A percentile compares a stretch with the other conserved stretches of the same genome.
These are phyloP conservation scores for Trichoderma oligosporum DNA, from an alignment of 2,329 filamentous ascomycete species.

Conservation along the genomic window DNA sequence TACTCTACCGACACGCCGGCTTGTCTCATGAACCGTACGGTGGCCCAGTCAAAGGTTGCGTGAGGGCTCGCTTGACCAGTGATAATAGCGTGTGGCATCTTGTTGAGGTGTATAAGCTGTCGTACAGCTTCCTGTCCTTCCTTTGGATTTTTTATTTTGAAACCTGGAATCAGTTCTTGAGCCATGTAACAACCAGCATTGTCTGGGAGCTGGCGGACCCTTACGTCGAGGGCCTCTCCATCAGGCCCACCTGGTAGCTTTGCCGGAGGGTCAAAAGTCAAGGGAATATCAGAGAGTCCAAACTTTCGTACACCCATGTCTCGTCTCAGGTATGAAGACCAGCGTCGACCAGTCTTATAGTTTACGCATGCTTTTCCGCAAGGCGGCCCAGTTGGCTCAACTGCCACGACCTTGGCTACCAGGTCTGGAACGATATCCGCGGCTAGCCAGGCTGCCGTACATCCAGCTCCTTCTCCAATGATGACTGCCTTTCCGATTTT, in stretches of 20 bases:
- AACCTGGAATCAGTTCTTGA: not conserved
- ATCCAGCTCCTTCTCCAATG: slow-evolving; percentile 49
- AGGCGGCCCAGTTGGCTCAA: slow-evolving; percentile 54
- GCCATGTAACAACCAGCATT: not conserved
- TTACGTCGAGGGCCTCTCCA: not conserved
- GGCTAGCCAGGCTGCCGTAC: slow-evolving; percentile 44
- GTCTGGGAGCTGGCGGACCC: not conserved
- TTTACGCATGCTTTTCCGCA: slow-evolving; percentile 32
- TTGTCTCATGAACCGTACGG: slow-evolving; percentile 49
- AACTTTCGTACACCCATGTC: slow-evolving; percentile 34
- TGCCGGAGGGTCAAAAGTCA: slow-evolving; percentile 40
- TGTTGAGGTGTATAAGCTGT: slow-evolving; percentile 45
- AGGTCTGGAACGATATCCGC: slow-evolving; percentile 47
- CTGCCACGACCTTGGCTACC: slow-evolving; percentile 45
- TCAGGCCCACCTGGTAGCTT: not conserved
- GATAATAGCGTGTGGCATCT: slow-evolving; percentile 47
- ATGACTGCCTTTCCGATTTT: slow-evolving; percentile 41
- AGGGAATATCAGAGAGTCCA: slow-evolving; percentile 40
- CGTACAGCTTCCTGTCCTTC: slow-evolving; percentile 24
- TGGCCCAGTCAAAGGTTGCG: slow-evolving; percentile 52
- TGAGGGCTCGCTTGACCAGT: slow-evolving; percentile 54
- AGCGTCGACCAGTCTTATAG: slow-evolving; percentile 14
- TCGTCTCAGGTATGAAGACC: slow-evolving; percentile 25
- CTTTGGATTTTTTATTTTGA: not conserved
- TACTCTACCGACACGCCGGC: slow-evolving; percentile 45